These are phyloP conservation scores for Fusarium sp. DNA, from an alignment of 2,329 filamentous ascomycete genomes.

Conservation along the genomic window DNA sequence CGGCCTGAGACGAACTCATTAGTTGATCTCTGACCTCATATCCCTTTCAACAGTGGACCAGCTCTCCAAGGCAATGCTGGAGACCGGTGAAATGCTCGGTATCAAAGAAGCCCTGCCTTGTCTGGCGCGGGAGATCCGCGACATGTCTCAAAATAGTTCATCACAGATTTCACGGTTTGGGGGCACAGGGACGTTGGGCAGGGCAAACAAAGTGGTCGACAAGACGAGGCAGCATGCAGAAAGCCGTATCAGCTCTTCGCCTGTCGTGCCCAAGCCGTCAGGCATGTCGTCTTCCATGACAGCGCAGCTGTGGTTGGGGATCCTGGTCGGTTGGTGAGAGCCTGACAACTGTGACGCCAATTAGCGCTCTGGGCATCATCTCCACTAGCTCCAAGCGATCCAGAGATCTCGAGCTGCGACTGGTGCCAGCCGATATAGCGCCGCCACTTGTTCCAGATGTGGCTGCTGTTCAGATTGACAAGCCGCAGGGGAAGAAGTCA, in stretches of 20 bases:
- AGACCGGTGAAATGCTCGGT: background rate
- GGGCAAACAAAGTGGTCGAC: background rate
- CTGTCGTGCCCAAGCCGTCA: conserved; percentile 2
- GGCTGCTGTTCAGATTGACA: conserved; percentile 28
- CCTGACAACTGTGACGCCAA: conserved; percentile 25
- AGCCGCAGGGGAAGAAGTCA: conserved; percentile 30
- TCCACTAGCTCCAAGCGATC: conserved; percentile 22
- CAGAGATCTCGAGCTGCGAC: conserved; percentile 15
- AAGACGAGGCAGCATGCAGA: background rate
- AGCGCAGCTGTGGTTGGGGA: conserved; percentile 14
- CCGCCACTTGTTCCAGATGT: conserved; percentile 22
- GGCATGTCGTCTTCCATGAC: conserved; percentile 8
- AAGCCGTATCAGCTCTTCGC: background rate
- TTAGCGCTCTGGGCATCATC: conserved; percentile 29
- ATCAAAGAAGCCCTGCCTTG: background rate
- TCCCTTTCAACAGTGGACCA: background rate
- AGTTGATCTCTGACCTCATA: background rate
- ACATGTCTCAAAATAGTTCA: background rate
- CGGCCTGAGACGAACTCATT: background rate
- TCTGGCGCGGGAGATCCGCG: background rate
- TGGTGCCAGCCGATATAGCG: conserved; percentile 17
- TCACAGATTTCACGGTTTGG: background rate
- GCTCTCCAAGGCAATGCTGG: background rate
- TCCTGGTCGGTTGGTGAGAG: conserved; percentile 17
- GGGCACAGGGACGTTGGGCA: background rate